These are phyloP conservation scores for Alternaria sp. DNA, from an alignment of 2,329 filamentous ascomycete species.

Conservation along the genomic window DNA sequence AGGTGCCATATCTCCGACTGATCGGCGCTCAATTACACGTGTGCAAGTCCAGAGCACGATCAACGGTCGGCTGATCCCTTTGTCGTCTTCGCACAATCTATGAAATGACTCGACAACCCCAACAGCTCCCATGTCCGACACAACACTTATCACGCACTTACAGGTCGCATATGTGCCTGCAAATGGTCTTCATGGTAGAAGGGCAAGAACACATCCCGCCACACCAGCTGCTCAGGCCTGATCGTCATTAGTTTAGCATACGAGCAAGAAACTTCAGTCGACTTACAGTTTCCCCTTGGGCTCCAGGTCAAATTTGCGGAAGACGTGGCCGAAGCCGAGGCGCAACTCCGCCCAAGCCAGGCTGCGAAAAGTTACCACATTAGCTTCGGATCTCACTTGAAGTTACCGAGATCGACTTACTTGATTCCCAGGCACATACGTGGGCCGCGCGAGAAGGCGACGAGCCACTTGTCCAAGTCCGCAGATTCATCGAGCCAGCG, in stretches of 20 bases:
- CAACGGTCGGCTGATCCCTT: neutral
- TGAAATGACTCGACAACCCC: neutral
- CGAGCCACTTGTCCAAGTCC: constrained; percentile 37
- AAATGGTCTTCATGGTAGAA: constrained; percentile 29
- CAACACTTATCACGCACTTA: neutral
- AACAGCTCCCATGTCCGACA: neutral
- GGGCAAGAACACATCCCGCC: constrained; percentile 32
- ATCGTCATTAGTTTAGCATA: constrained; percentile 1
- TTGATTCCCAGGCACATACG: constrained; percentile 44
- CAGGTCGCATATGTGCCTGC: constrained; percentile 19
- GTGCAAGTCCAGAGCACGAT: neutral
- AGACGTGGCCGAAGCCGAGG: constrained; percentile 37
- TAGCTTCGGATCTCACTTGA: neutral
- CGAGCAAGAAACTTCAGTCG: neutral
- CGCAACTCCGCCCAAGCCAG: constrained; percentile 46
- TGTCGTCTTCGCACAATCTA: neutral
- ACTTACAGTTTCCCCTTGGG: constrained; percentile 28
- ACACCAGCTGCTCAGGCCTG: constrained; percentile 27
- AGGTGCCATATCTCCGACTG: constrained; percentile 3
- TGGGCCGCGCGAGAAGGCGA: constrained; percentile 46
- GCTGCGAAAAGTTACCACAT: constrained; percentile 10
- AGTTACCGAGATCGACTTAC: constrained; percentile 15
- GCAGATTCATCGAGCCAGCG: constrained; percentile 37
- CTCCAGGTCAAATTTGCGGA: constrained; percentile 41
- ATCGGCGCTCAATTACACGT: constrained; percentile 2